A percentile compares a stretch with the other conserved stretches of the same genome.
phyloP scores from a whole-genome alignment of 2,329 filamentous ascomycete species.

The Alternaria panax region DNA sequence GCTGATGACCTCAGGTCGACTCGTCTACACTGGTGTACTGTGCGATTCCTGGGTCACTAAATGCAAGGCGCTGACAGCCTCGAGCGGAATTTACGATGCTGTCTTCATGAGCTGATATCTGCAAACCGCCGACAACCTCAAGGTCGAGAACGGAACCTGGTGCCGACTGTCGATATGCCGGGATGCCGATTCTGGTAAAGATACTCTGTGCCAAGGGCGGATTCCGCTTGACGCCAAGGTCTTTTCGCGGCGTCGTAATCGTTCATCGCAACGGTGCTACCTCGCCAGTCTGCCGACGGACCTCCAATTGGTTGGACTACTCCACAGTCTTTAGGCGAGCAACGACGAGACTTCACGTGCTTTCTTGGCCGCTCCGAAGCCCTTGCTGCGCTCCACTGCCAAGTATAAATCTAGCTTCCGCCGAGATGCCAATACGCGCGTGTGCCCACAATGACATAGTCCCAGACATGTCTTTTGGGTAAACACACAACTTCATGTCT shows the following conservation, averaged over 20 bases:
- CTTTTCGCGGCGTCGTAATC: conserved; percentile 6
- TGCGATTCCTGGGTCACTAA: not conserved
- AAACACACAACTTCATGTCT: conserved; percentile 12
- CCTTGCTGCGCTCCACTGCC: conserved; percentile 25
- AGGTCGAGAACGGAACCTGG: conserved; percentile 9
- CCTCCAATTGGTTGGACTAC: conserved; percentile 9
- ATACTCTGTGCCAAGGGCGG: conserved; percentile 20
- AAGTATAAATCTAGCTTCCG: conserved; percentile 25
- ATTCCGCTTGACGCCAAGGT: conserved; percentile 20
- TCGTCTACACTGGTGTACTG: not conserved
- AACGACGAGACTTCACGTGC: conserved; percentile 9
- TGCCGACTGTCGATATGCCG: conserved; percentile 13
- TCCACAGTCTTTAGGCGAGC: conserved; percentile 2
- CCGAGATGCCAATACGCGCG: conserved; percentile 26
- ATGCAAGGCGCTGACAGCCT: not conserved
- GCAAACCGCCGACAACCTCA: not conserved
- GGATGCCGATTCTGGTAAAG: conserved; percentile 13
- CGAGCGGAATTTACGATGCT: not conserved
- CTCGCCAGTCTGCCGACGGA: not conserved
- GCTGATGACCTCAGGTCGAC: not conserved
- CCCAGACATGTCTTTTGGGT: conserved; percentile 22
- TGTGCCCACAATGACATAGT: conserved; percentile 41
- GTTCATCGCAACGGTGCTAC: conserved; percentile 6
- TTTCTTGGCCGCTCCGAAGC: conserved; percentile 17
- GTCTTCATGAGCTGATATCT: not conserved